These are phyloP conservation scores for Anisodus tanguticus DNA, from an alignment of 257 asterid species.

Conservation along the genomic window DNA sequence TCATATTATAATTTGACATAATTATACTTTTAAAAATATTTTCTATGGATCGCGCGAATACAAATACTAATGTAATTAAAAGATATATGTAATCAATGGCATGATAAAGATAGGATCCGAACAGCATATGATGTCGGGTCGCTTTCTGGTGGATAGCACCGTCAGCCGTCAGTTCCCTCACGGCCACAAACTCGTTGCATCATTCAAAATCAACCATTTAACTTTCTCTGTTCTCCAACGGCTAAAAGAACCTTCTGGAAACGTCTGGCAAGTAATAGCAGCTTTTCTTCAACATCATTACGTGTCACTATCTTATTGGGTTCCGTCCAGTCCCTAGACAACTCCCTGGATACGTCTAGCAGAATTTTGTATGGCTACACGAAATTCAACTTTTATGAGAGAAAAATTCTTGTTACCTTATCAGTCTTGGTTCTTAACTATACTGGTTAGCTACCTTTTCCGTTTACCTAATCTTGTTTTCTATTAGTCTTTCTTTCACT, in stretches of 20 bases:
- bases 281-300: neutral
- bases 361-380: neutral
- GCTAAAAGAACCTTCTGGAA: neutral
- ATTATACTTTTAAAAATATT: too few relatives aligned
- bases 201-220: neutral
- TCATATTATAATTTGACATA: too few relatives aligned
- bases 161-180: neutral
- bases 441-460: too few relatives aligned
- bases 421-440: too few relatives aligned
- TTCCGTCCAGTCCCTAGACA: neutral
- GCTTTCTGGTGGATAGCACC: neutral
- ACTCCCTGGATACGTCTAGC: neutral
- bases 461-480: too few relatives aligned
- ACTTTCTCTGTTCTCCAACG: neutral
- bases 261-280: neutral
- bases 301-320: neutral
- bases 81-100: too few relatives aligned
- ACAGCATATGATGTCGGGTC: neutral
- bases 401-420: too few relatives aligned
- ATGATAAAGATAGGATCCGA: too few relatives aligned
- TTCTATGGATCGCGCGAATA: too few relatives aligned
- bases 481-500: too few relatives aligned
- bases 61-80: too few relatives aligned
- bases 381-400: neutral
- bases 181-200: neutral